Conservation (phyloP, 2,329 filamentous ascomycete genomes). For the Boeremia lycopersici region DNA sequence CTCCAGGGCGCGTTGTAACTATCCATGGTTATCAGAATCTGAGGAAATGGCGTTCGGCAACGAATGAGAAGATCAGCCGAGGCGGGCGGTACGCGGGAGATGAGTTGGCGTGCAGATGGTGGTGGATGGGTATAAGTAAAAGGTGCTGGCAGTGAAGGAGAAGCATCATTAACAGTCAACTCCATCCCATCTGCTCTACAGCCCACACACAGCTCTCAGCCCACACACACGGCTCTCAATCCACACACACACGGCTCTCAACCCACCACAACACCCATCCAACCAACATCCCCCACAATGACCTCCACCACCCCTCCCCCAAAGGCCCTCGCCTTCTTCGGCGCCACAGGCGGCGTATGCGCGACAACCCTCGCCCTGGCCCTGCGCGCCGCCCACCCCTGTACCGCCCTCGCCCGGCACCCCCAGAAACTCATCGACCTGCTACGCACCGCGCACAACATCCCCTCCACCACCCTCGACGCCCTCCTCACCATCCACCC, state of each 20-base stretch:
- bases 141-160: background rate
- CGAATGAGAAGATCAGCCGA: background rate
- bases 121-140: background rate
- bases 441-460: constrained; percentile 48
- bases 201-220: too few relatives aligned
- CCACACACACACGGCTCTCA: background rate
- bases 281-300: constrained; percentile 12
- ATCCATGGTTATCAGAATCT: too few relatives aligned
- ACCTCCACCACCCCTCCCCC: constrained; percentile 16
- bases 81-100: background rate
- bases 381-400: constrained; percentile 53
- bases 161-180: background rate
- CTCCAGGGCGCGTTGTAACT: background rate
- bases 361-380: constrained; percentile 52
- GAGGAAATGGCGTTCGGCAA: too few relatives aligned
- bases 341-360: constrained; percentile 58
- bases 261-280: too few relatives aligned
- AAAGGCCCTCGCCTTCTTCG: constrained; percentile 57
- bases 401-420: constrained; percentile 58
- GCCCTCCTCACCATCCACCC: constrained; percentile 54
- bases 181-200: background rate
- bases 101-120: background rate
- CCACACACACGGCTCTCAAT: background rate
- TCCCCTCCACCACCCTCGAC: constrained; percentile 46
- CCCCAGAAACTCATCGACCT: constrained; percentile 55